Evolutionary conservation across 2,329 filamentous ascomycete genomes (phyloP), one percentile per base, ranked within the genome.

Genomic region (Ophiocordyceps sinensis): DNA sequence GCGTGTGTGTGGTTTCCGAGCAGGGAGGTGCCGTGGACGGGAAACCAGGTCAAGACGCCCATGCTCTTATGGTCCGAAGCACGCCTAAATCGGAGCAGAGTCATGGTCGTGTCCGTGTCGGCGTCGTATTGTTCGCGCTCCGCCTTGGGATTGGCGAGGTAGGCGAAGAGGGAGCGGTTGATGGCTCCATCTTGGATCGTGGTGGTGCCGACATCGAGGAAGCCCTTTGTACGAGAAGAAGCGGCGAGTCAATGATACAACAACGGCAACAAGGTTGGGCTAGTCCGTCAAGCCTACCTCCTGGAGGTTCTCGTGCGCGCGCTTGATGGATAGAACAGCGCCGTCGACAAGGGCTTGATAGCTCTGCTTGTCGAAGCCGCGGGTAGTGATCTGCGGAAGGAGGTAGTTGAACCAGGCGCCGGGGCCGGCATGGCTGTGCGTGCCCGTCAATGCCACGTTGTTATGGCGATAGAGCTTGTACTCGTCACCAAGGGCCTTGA

Each of bases 331-430:
- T 2, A 85, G 65, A 1, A 95, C 56, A 1, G 85, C 80, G 2
- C 89, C 89, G 50, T 91, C 79, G 0, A 96, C 86, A 46, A 96
- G 86, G 26, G 89, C 87, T 47, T 80, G 73, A 54, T 94, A 94
- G 52, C 85, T 93, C 59, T 93, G 84, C 53, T 79, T 77, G 60
- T 86, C 74, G 51, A 94, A 95, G 0, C 89, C 89, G 44, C 82
- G 72, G 53, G 79, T 88, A 0, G 89, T 91, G 48, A 96, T 82
- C 56, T 95, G 88, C 8, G 88, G 89, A 6, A 95, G 69, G 10
- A 96, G 71, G 56, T 95, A 96, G 62, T 96, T 96, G 57, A 93
- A 70, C 86, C 87, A 96, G 6, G 83, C 89, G 2, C 84, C 89
- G 0, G 89, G 88, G 0, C 88, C 89, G 21, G 87, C 81, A 62